Base-by-base conservation (phyloP, 2,329 filamentous ascomycete genomes). In the Aureobasidium lini region DNA sequence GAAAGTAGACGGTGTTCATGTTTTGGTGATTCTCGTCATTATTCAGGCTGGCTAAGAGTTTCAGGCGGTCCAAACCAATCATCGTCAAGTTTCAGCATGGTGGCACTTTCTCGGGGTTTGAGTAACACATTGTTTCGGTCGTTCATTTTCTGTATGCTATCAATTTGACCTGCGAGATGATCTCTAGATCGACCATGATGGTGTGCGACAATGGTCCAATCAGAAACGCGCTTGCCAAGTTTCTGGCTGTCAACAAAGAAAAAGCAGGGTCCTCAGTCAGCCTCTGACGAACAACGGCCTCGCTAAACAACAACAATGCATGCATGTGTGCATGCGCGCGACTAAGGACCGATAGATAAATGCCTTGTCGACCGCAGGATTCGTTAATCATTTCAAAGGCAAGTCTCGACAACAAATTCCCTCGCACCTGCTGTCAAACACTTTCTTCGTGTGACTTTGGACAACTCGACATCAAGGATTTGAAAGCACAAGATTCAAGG, bases 261-360 rank as follows among this genome's bases (percentile, higher is more conserved):
- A 53, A 53, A 53, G 10, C 49, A 53, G 49, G 49, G 49, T 53
- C 49, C 32, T 42, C 23, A n/a, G 23, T 52, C 28, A 49, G 49
- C 49, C 49, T 53, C 49, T 53, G 49, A 53, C 49, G 49, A 52
- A 53, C 37, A 53, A 53, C 49, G 49, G 18, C 42, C 49, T 53
- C 49, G 49, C 49, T 53, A 53, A 50, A 53, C 36, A 49, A 23
- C 23, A 36, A 36, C 34, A 36, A 36, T 18, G 47, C 4, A 42
- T 52, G 37, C 49, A 42, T 42, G 49, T 37, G 18, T 15, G 37
- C 37, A 40, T n/a, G 15, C 15, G 37, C 37, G 37, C 37, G 37
- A 40, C 34, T 36, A 36, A 36, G 32, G 16, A 52, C 23, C 49
- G 37, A 42, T 53, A 42, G 49, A 53, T 53, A 53, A 42, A 42